Evolutionary conservation across 192 early-diverging fungal genomes (phyloP).

Genomic region (Thamnidium elegans): DNA sequence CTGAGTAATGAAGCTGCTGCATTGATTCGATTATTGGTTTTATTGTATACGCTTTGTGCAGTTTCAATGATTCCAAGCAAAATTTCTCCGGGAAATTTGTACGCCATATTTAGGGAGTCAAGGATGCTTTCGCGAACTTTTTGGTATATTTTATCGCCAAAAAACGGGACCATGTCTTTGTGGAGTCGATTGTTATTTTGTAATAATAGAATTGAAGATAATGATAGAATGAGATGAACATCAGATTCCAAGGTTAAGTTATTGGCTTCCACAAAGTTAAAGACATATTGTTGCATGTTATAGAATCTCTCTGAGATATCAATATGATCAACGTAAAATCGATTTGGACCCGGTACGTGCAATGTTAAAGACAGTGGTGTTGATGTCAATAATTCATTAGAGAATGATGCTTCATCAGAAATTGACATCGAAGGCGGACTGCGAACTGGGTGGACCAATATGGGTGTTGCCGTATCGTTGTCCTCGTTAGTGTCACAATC

Average conservation of each 20-base stretch:
- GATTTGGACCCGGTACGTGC: background rate
- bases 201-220: slow-evolving; percentile 26
- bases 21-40: slow-evolving; percentile 3
- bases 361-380: slow-evolving; percentile 10
- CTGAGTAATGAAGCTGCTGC: slow-evolving; percentile 8
- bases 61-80: slow-evolving; percentile 11
- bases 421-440: slow-evolving; percentile 1
- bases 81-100: slow-evolving; percentile 9
- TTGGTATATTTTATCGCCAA: background rate
- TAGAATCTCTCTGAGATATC: slow-evolving; percentile 16
- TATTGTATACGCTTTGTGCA: slow-evolving; percentile 12
- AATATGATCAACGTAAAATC: slow-evolving; percentile 1
- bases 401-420: slow-evolving; percentile 2
- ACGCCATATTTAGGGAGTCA: background rate
- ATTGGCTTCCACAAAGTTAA: slow-evolving; percentile 5
- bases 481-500: slow-evolving; percentile 1
- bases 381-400: slow-evolving; percentile 2
- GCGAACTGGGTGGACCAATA: slow-evolving; percentile 3
- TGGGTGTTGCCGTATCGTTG: background rate
- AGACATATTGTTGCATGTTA: slow-evolving; percentile 16
- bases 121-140: slow-evolving; percentile 4
- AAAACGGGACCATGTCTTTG: slow-evolving; percentile 19
- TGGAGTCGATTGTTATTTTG: slow-evolving; percentile 13
- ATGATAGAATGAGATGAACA: slow-evolving; percentile 9
- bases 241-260: slow-evolving; percentile 11